Base-by-base conservation (phyloP, 192 early-diverging fungal genomes). In the Ambispora gerdemannii region DNA sequence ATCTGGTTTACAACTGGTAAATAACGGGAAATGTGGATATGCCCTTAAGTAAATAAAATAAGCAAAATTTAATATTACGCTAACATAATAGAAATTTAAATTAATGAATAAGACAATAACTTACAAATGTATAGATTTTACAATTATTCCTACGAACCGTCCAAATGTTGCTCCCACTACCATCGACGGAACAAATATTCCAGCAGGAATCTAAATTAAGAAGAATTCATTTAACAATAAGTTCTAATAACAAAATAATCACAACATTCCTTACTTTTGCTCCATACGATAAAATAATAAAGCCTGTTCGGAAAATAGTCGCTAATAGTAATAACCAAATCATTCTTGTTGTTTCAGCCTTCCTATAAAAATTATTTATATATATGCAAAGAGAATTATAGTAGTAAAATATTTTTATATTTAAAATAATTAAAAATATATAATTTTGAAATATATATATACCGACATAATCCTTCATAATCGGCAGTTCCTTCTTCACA, bases 111-210 rank as follows among this genome's bases (percentile, higher is more conserved):
- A 56, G 24, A 50, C 34, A 7, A 30, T 32, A 28, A 56, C 35
- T 36, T 56, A 70, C 20, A 73, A 68, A 53, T 91, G 89, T 56
- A 92, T 69, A 33, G 81, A 76, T 64, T 92, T 88, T 72, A 93
- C 87, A 1, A 91, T 58, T 28, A 96, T 85, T 13, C 95, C 97
- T n/a, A 97, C 73, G 63, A 92, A 90, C 6, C 97, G 84, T 0
- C 97, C 97, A 56, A 94, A 89, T 13, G 89, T 85, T 0, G 97
- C 96, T 8, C 97, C 97, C 35, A 98, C 86, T 7, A 92, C 91
- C 88, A 99, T 92, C 30, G 91, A 88, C 0, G 97, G 97, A n/a
- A 97, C 84, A 80, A 96, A 95, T 27, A 95, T 87, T 34, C 95
- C 95, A 34, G 91, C 93, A 19, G 95, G 95, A 8, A 97, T 86